Conservation (phyloP, 106 monocot genomes). For the Allium sativum region DNA sequence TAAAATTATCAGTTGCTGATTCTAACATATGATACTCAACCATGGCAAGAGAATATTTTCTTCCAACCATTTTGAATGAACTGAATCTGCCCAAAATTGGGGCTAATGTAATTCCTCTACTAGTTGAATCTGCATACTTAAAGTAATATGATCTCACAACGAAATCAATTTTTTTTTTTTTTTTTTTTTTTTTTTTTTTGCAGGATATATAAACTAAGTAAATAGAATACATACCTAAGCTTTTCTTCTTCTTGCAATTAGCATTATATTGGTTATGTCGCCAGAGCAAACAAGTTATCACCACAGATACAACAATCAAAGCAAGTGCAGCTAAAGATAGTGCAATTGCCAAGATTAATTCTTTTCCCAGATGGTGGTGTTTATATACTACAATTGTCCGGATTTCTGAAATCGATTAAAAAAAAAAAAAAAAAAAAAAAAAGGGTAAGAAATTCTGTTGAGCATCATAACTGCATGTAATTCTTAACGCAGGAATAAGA, state of each 20-base stretch:
- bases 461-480: neutral
- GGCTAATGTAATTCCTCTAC: conserved; percentile 23
- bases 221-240: conserved; percentile 4
- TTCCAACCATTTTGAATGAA: conserved; percentile 36
- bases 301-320: neutral
- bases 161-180: too few relatives aligned
- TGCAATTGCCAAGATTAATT: conserved; percentile 5
- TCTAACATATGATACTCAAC: conserved; percentile 55
- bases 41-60: conserved; percentile 32
- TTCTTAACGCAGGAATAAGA: neutral
- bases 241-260: conserved; percentile 3
- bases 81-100: conserved; percentile 56
- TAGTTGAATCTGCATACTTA: conserved; percentile 19
- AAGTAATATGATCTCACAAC: too few relatives aligned
- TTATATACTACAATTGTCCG: neutral
- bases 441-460: neutral
- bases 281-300: conserved; percentile 7
- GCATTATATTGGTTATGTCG: conserved; percentile 8
- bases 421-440: neutral
- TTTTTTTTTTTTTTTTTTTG: too few relatives aligned
- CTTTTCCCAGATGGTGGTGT: conserved; percentile 12
- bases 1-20: conserved; percentile 56
- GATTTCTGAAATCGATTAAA: conserved; percentile 4
- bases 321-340: conserved; percentile 5
- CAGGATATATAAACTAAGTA: too few relatives aligned